Evolutionary conservation across 169 alveolate genomes (phyloP).

Genomic region (Plasmodium yoelii): DNA sequence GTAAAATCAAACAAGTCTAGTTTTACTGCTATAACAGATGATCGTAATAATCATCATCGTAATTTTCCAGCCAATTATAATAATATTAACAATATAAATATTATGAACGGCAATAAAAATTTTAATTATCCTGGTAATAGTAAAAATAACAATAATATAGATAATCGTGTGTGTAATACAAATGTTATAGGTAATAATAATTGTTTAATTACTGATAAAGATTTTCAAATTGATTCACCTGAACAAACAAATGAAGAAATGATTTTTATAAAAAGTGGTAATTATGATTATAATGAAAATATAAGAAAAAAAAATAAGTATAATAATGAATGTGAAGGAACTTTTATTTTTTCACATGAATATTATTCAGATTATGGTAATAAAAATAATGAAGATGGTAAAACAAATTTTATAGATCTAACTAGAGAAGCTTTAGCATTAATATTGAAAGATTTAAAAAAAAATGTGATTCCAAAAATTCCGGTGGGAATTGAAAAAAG

Average conservation of each 20-base stretch:
- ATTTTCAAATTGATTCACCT: constrained; percentile 66
- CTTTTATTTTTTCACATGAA: constrained; percentile 35
- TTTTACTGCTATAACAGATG: background rate
- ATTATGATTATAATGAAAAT: constrained; percentile 36
- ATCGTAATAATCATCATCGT: background rate
- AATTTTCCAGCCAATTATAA: background rate
- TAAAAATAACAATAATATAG: background rate
- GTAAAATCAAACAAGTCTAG: constrained; percentile 8
- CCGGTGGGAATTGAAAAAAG: constrained; percentile 73
- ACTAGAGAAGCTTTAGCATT: constrained; percentile 68
- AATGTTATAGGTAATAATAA: background rate
- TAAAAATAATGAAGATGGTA: constrained; percentile 30
- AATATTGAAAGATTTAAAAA: constrained; percentile 60
- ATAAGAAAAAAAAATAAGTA: constrained; percentile 5
- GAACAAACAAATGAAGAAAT: constrained; percentile 45
- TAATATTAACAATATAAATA: background rate
- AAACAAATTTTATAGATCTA: constrained; percentile 60
- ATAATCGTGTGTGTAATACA: background rate
- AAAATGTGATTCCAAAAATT: constrained; percentile 60
- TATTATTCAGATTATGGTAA: constrained; percentile 46
- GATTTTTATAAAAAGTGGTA: constrained; percentile 12
- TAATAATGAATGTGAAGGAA: constrained; percentile 21
- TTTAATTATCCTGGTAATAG: too few relatives aligned
- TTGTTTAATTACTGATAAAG: constrained; percentile 58
- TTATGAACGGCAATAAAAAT: too few relatives aligned